Conservation (phyloP, 208 protist genomes). For the Entamoeba histolytica region DNA sequence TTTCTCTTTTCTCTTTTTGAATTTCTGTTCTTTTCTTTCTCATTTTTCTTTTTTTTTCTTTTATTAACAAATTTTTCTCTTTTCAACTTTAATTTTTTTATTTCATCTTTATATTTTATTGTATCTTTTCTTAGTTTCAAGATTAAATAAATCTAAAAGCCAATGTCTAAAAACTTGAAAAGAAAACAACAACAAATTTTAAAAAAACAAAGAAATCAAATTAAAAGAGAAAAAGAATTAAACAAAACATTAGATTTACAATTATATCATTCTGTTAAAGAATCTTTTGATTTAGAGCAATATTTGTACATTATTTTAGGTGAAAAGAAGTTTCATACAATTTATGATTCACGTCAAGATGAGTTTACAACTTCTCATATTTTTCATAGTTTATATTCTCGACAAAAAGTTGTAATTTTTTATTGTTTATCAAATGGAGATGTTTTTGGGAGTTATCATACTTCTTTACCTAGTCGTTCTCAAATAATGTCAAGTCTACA, state of each 20-base stretch:
- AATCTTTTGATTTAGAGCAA: no score
- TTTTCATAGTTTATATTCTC: neutral
- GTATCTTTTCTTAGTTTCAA: neutral
- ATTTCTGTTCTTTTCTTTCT: neutral
- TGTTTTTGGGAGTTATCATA: neutral
- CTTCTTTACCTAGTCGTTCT: neutral
- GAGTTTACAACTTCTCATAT: neutral
- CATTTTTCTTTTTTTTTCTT: neutral
- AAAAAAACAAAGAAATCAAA: no score
- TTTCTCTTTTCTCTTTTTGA: neutral
- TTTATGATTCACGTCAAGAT: neutral
- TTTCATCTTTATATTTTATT: neutral
- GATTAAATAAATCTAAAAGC: neutral
- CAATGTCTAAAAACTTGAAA: neutral
- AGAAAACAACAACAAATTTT: no score
- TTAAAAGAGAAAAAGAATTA: no score
- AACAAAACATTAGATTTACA: no score
- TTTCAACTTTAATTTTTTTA: neutral
- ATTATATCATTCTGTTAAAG: no score
- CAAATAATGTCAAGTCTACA: neutral
- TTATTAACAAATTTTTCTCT: neutral
- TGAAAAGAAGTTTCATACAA: neutral
- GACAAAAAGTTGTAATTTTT: neutral
- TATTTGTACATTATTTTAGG: no score
- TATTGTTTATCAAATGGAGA: neutral